phyloP scores from a whole-genome alignment of 306 rosid species.

The Parietaria judaica region DNA sequence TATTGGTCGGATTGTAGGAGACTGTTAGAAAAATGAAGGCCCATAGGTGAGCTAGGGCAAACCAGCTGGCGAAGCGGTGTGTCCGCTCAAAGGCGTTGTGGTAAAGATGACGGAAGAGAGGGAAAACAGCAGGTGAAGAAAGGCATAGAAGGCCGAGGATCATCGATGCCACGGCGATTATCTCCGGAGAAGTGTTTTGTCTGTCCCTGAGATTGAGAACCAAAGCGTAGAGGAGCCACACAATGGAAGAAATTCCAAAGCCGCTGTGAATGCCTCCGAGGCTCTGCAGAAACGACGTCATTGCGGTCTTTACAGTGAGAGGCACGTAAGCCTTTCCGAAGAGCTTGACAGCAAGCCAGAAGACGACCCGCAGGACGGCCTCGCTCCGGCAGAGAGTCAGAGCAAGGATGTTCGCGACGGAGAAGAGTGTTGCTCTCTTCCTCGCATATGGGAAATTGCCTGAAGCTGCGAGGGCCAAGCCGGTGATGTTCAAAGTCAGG shows the following conservation, averaged over 20 bases:
- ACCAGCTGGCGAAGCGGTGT: constrained; percentile 63
- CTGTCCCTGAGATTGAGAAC: constrained; percentile 30
- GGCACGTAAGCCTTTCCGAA: constrained; percentile 44
- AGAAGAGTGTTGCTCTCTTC: constrained; percentile 39
- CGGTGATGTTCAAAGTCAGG: constrained; percentile 34
- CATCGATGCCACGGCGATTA: constrained; percentile 31
- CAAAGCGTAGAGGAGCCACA: constrained; percentile 52
- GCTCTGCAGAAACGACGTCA: constrained; percentile 62
- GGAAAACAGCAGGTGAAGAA: constrained; percentile 57
- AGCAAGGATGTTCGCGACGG: constrained; percentile 53
- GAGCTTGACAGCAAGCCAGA: constrained; percentile 36
- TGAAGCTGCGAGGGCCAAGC: constrained; percentile 37
- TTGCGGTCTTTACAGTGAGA: constrained; percentile 38
- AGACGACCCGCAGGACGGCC: constrained; percentile 35
- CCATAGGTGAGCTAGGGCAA: constrained; percentile 48
- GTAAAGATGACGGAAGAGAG: constrained; percentile 60
- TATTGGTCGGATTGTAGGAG: constrained; percentile 31
- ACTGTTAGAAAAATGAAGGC: constrained; percentile 29
- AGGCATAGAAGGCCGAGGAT: constrained; percentile 51
- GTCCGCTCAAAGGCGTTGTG: constrained; percentile 58
- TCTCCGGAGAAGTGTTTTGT: constrained; percentile 33
- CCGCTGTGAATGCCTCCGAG: constrained; percentile 74
- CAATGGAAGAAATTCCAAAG: constrained; percentile 61
- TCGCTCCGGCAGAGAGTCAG: constrained; percentile 55
- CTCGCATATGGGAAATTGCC: constrained; percentile 40